Percentiles rank a stretch among this genome's conserved stretches.
Evolutionary conservation across 2,329 filamentous ascomycete species (phyloP).

Genomic region (Fusarium pseudograminearum): DNA sequence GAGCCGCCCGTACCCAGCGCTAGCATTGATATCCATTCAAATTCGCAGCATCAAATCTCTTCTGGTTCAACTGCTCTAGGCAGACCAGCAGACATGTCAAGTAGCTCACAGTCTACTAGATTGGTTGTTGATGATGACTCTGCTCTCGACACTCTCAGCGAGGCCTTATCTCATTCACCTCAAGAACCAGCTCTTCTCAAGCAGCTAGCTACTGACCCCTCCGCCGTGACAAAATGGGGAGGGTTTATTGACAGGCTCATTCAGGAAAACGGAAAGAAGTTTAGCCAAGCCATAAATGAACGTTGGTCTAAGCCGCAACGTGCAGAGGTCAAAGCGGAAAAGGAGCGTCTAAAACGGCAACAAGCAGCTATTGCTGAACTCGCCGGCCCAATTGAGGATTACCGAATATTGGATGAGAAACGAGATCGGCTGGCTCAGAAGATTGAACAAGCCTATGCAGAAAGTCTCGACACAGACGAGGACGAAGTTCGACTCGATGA

Average conservation of each 20-base stretch:
- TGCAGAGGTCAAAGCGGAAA: constrained; percentile 62
- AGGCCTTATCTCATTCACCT: constrained; percentile 1
- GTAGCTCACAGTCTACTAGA: constrained; percentile 25
- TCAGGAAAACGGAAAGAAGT: constrained; percentile 62
- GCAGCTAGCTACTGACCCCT: constrained; percentile 49
- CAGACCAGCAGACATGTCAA: background rate
- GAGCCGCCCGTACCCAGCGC: background rate
- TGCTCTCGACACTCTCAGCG: background rate
- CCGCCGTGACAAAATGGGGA: constrained; percentile 53
- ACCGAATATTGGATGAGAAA: constrained; percentile 57
- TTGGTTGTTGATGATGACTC: constrained; percentile 21
- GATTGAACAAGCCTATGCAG: constrained; percentile 63
- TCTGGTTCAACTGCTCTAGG: constrained; percentile 20
- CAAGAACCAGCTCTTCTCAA: constrained; percentile 44
- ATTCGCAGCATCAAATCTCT: constrained; percentile 28
- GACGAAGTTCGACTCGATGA: constrained; percentile 64
- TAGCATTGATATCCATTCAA: constrained; percentile 7
- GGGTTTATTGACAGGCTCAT: constrained; percentile 57
- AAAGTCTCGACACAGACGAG: constrained; percentile 63
- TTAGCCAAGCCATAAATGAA: constrained; percentile 61
- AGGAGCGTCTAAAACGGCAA: constrained; percentile 60
- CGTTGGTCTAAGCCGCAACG: constrained; percentile 60
- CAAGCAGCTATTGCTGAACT: constrained; percentile 59
- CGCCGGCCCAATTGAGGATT: constrained; percentile 56
- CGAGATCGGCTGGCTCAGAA: constrained; percentile 60